Conservation (phyloP, 2,329 filamentous ascomycete genomes). For the Botryotinia narcissicola region DNA sequence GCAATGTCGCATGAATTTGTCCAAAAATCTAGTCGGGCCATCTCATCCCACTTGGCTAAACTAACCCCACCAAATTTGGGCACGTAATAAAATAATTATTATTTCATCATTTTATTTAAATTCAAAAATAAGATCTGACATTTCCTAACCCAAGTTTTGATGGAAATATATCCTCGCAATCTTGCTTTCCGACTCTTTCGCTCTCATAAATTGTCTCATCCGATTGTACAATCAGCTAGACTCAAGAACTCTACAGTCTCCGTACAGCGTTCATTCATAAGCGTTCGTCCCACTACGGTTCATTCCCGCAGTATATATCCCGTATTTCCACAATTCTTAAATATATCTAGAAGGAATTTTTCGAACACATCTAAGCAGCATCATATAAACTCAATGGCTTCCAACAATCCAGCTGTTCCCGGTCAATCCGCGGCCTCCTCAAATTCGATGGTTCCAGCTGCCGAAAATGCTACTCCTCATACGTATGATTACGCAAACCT, state of each 20-base stretch:
- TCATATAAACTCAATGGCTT: constrained; percentile 9
- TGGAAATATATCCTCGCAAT: constrained; percentile 14
- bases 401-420: constrained; percentile 15
- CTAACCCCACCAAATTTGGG: background rate
- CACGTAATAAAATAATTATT: background rate
- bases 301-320: background rate
- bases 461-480: constrained; percentile 26
- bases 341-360: background rate
- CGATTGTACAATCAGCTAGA: background rate
- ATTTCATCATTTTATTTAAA: background rate
- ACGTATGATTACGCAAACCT: constrained; percentile 23
- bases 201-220: background rate
- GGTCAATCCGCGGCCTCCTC: constrained; percentile 26
- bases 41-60: background rate
- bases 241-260: background rate
- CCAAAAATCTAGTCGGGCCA: constrained; percentile 3
- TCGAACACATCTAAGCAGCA: background rate
- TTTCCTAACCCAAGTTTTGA: constrained; percentile 6
- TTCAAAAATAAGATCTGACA: background rate
- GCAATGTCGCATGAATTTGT: background rate
- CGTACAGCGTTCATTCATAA: background rate
- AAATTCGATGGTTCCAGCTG: constrained; percentile 19
- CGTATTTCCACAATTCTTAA: background rate
- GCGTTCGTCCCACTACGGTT: background rate
- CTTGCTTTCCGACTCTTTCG: constrained; percentile 1